Evolutionary conservation across 805 yeast species (phyloP).

Genomic region (Nakazawaea pomicola): DNA sequence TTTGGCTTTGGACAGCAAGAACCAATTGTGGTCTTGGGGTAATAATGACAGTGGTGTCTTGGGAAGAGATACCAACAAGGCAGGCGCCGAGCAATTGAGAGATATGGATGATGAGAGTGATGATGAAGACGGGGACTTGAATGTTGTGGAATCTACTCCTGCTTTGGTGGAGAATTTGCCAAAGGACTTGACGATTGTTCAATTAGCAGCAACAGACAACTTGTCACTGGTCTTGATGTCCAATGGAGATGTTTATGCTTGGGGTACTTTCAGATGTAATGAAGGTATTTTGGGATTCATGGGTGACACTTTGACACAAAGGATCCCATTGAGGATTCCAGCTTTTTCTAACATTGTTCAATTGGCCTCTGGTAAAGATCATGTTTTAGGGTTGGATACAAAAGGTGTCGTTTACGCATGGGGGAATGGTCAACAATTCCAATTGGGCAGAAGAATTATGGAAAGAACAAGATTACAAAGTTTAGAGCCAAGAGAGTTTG

Average conservation of each 20-base stretch:
- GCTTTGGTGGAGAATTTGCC: slow-evolving; percentile 67
- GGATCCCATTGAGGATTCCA: slow-evolving; percentile 57
- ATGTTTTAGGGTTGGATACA: slow-evolving; percentile 73
- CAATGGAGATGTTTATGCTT: slow-evolving; percentile 87
- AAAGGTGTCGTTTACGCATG: slow-evolving; percentile 90
- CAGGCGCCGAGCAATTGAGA: slow-evolving; percentile 56
- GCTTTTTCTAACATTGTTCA: slow-evolving; percentile 68
- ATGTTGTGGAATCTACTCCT: slow-evolving; percentile 88
- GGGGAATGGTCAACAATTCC: slow-evolving; percentile 96
- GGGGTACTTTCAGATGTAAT: slow-evolving; percentile 96
- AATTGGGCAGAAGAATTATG: slow-evolving; percentile 80
- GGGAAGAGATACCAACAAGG: slow-evolving; percentile 75
- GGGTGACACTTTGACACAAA: slow-evolving; percentile 59
- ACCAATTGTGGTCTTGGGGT: slow-evolving; percentile 97
- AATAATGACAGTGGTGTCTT: slow-evolving; percentile 88
- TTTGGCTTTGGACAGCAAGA: slow-evolving; percentile 70
- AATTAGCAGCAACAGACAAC: slow-evolving; percentile 89
- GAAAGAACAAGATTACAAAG: slow-evolving; percentile 74
- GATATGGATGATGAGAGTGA: slow-evolving; percentile 59
- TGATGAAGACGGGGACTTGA: slow-evolving; percentile 80
- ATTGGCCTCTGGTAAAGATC: slow-evolving; percentile 91
- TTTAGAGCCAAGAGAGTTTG: slow-evolving; percentile 78
- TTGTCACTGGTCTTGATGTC: slow-evolving; percentile 74
- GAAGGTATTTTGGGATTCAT: slow-evolving; percentile 89
- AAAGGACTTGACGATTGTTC: slow-evolving; percentile 54